Evolutionary conservation across 2,329 filamentous ascomycete genomes (phyloP), one percentile per base, ranked within the genome.

Genomic region (Diaporthe sp.): DNA sequence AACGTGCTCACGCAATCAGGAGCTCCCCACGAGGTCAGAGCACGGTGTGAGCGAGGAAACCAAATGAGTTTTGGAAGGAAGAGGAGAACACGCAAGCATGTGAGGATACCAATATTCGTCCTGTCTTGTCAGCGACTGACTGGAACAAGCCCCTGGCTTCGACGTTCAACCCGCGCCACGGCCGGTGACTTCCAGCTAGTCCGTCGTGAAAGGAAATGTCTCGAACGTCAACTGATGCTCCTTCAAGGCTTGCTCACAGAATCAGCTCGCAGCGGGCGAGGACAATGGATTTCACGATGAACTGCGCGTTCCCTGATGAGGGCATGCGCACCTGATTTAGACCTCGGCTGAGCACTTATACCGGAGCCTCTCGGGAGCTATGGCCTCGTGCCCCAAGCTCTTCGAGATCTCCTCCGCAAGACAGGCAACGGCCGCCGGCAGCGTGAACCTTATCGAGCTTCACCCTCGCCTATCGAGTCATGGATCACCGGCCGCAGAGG

Each of bases 361-460:
- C 22, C 10, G 34, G 65, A 39, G 31, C 34, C 49, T 70, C 49
- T 19, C 13, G 17, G 65, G 65, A 70, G 65, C 65, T 70, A 70
- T 70, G 65, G 65, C 65, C 65, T 70, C 49, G 31, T 55, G 46
- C n/a, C 49, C 34, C 49, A 28, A 70, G 49, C 65, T 70, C 12
- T 53, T 53, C 22, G 65, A 39, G 46, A 39, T 39, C 31, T 28
- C 46, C 22, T n/a, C 19, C 22, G 6, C 19, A 19, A 53, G 31
- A 39, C 65, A 68, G 15, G 65, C 46, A 68, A 25, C 22, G 49
- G 65, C 65, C 65, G 34, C 22, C 65, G 65, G 46, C 65, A 70
- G 3, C 65, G 65, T 70, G 34, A 70, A 55, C 65, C 65, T 70
- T 70, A 42, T 55, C 49, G 31, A 42, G 9, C 49, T 55, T 55